Conservation (phyloP, 345 rosid species). For the Firmiana major region DNA sequence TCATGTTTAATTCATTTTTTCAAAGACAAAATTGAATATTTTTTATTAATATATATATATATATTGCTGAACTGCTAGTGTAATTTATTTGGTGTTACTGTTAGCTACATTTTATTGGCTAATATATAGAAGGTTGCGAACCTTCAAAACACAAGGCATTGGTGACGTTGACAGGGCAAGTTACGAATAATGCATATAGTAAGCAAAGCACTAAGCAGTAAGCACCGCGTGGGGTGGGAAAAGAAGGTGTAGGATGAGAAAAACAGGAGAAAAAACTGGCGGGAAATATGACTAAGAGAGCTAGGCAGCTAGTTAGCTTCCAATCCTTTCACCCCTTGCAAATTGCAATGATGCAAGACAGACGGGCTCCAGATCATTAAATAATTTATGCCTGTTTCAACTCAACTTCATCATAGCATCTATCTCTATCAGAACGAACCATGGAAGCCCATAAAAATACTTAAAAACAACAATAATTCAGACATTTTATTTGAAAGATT, state of each 20-base stretch:
- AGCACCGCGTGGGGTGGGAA: background rate
- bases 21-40: too few relatives aligned
- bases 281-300: background rate
- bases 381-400: background rate
- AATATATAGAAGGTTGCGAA: background rate
- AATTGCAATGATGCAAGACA: background rate
- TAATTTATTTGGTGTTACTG: too few relatives aligned
- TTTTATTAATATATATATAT: too few relatives aligned
- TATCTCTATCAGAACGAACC: background rate
- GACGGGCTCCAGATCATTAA: constrained; percentile 18
- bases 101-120: too few relatives aligned
- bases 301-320: background rate
- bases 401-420: background rate
- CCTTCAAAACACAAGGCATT: background rate
- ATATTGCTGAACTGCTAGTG: too few relatives aligned
- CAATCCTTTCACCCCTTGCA: background rate
- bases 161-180: background rate
- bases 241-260: background rate
- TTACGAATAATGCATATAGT: background rate
- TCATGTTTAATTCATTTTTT: too few relatives aligned
- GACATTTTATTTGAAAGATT: background rate
- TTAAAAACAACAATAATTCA: background rate
- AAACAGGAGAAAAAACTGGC: background rate
- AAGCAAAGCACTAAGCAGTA: too few relatives aligned
- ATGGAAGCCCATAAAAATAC: background rate